Percentiles rank a stretch among this genome's conserved stretches.
Evolutionary conservation across 2,329 filamentous ascomycete species (phyloP).

Genomic region (Diplodia intermedia): DNA sequence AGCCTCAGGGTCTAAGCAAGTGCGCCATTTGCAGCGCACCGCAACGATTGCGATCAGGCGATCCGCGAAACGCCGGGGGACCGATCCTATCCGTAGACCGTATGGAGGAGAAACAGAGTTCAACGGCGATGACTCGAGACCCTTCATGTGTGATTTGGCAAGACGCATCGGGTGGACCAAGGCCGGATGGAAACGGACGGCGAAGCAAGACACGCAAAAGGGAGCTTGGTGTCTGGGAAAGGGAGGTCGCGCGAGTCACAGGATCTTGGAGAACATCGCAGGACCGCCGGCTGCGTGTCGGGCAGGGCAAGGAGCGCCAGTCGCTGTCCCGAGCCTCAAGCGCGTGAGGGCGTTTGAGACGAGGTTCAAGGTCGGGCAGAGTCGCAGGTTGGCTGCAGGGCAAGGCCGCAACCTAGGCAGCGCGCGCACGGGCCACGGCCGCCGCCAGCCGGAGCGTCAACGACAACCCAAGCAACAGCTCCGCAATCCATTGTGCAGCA

Average conservation of each 20-base stretch:
- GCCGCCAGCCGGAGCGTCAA: conserved; percentile 15
- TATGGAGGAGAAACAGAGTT: not conserved
- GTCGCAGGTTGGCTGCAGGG: not conserved
- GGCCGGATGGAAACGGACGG: not conserved
- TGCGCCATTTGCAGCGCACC: conserved; percentile 13
- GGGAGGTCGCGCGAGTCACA: not conserved
- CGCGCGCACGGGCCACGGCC: conserved; percentile 1
- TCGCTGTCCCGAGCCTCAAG: conserved; percentile 18
- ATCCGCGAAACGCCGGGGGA: not conserved
- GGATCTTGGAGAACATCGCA: not conserved
- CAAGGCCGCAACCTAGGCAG: not conserved
- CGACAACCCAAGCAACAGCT: conserved; percentile 25
- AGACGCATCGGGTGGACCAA: not conserved
- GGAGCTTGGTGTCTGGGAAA: conserved; percentile 7
- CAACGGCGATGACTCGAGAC: conserved; percentile 9
- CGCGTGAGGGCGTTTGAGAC: conserved; percentile 5
- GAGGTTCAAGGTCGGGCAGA: no score
- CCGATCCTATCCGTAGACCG: not conserved
- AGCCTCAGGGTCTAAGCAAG: conserved; percentile 1
- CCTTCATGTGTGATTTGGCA: not conserved
- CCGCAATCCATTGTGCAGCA: conserved; percentile 10
- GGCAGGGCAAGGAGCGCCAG: not conserved
- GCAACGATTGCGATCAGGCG: conserved; percentile 1
- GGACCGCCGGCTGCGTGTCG: conserved; percentile 3
- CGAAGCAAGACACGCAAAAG: conserved; percentile 6